Percentiles rank a stretch among this genome's conserved stretches.
These are phyloP conservation scores for Trypethelium eluteriae DNA, from an alignment of 495 filamentous ascomycete species.

Conservation along the genomic window DNA sequence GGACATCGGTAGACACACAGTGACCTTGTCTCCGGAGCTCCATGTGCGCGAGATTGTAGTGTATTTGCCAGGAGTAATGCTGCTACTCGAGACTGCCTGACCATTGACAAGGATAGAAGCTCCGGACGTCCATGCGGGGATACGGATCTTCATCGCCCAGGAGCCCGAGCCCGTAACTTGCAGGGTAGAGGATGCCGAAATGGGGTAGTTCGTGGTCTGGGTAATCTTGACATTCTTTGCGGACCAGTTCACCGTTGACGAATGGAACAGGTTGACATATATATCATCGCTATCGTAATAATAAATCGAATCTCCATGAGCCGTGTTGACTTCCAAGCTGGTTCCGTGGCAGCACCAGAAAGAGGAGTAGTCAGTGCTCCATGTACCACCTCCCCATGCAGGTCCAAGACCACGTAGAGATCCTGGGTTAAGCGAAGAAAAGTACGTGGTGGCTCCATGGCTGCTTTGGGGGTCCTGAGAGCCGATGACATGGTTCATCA, in stretches of 20 bases:
- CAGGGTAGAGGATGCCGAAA: conserved; percentile 29
- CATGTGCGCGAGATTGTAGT: conserved; percentile 28
- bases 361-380: conserved; percentile 32
- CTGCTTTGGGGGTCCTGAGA: conserved; percentile 29
- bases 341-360: conserved; percentile 36
- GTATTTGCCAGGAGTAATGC: conserved; percentile 29
- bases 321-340: conserved; percentile 34
- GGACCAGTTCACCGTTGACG: conserved; percentile 32
- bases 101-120: conserved; percentile 33
- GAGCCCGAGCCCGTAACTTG: conserved; percentile 21
- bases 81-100: conserved; percentile 16
- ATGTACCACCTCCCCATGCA: conserved; percentile 32
- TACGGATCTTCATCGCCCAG: conserved; percentile 31
- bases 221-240: conserved; percentile 25
- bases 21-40: conserved; percentile 33
- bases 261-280: conserved; percentile 36
- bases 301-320: conserved; percentile 34
- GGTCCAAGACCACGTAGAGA: conserved; percentile 25
- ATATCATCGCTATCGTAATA: conserved; percentile 28
- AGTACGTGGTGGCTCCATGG: conserved; percentile 39
- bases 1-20: conserved; percentile 31
- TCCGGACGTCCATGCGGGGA: conserved; percentile 32
- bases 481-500: conserved; percentile 37
- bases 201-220: conserved; percentile 31
- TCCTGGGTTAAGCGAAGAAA: conserved; percentile 34